Evolutionary conservation across 371 early-diverging fungal species (phyloP).

Genomic region (Cokeromyces recurvatus): DNA sequence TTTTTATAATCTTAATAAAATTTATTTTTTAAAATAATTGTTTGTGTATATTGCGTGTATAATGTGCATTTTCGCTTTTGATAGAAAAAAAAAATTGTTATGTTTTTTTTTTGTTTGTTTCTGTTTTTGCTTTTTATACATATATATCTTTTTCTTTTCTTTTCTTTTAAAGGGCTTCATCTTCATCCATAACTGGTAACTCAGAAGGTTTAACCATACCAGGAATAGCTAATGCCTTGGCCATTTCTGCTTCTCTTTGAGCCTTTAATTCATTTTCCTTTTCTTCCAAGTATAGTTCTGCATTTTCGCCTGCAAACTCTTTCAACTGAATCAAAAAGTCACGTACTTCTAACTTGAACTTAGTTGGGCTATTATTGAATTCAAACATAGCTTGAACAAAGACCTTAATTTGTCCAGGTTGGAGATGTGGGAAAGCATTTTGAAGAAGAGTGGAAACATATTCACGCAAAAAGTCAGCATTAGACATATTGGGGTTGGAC

Average conservation of each 20-base stretch:
- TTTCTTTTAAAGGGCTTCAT: conserved; percentile 37
- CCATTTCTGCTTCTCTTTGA: conserved; percentile 76
- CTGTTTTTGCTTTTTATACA: too few relatives aligned
- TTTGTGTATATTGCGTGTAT: too few relatives aligned
- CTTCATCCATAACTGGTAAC: conserved; percentile 67
- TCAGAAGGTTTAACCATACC: conserved; percentile 97
- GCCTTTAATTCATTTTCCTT: conserved; percentile 82
- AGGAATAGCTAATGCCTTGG: conserved; percentile 85
- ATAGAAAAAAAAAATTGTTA: not conserved
- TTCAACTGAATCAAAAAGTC: conserved; percentile 97
- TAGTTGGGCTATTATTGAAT: conserved; percentile 66
- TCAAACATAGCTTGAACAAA: conserved; percentile 89
- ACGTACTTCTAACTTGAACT: conserved; percentile 90
- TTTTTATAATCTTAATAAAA: too few relatives aligned
- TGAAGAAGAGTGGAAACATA: conserved; percentile 78
- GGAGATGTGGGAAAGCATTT: conserved; percentile 91
- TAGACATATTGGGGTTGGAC: conserved; percentile 69
- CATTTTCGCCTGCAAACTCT: conserved; percentile 91
- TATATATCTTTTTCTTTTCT: too few relatives aligned
- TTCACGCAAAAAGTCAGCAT: conserved; percentile 72
- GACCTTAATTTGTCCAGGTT: conserved; percentile 78
- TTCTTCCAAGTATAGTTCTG: conserved; percentile 89
- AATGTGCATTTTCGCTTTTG: too few relatives aligned
- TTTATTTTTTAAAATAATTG: too few relatives aligned
- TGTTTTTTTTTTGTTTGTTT: too few relatives aligned